Conservation (phyloP, 1,284 basidiomycete species). For the Trichosporon faecale region DNA sequence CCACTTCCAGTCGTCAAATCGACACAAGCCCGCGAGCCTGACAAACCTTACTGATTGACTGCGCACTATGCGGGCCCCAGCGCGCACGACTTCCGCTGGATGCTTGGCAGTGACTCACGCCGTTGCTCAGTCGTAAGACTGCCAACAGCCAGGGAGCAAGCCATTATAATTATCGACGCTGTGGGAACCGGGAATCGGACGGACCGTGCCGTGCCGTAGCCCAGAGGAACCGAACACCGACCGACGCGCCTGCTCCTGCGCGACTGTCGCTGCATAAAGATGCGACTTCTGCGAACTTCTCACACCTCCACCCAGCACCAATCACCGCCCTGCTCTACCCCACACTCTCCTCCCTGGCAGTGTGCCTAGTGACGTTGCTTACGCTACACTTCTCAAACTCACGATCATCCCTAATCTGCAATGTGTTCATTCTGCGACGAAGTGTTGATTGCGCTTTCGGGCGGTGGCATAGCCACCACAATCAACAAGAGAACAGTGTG, state of each 20-base stretch:
- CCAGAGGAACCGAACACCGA: neutral
- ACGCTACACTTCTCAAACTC: neutral
- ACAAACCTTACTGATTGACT: neutral
- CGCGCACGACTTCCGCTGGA: neutral
- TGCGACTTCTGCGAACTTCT: neutral
- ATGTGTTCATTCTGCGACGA: too few species aligned
- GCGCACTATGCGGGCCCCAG: neutral
- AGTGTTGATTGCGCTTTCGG: too few species aligned
- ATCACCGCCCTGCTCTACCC: neutral
- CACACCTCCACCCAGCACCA: neutral
- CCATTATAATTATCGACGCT: neutral
- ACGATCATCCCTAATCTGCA: neutral
- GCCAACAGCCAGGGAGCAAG: neutral
- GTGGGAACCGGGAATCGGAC: neutral
- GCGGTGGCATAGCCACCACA: neutral
- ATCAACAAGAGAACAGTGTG: neutral
- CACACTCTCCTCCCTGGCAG: neutral
- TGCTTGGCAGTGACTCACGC: neutral
- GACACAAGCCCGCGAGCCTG: neutral
- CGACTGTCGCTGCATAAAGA: neutral
- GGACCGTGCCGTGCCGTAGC: neutral
- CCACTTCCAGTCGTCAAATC: neutral
- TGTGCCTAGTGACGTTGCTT: neutral
- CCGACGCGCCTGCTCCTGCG: neutral
- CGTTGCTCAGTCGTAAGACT: too few species aligned